Conservation (phyloP, 108 stramenopile genomes). For the Asterionellopsis glacialis region DNA sequence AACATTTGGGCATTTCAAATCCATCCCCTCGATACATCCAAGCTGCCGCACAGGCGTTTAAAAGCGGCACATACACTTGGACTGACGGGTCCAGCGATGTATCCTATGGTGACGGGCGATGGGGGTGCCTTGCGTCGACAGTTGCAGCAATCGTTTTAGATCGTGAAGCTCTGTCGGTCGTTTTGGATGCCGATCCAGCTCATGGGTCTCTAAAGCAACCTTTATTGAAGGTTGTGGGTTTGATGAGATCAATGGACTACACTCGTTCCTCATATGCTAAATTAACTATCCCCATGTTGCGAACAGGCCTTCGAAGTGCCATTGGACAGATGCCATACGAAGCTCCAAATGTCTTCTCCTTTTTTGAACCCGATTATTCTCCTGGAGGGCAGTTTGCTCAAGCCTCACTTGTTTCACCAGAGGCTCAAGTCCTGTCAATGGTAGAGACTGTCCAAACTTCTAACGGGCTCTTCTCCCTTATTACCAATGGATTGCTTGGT, state of each 20-base stretch:
- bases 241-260: constrained; percentile 57
- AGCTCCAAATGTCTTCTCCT: constrained; percentile 54
- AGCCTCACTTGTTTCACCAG: constrained; percentile 39
- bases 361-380: constrained; percentile 45
- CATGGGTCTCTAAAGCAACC: constrained; percentile 62
- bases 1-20: constrained; percentile 65
- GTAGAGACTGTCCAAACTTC: constrained; percentile 26
- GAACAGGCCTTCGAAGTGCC: background rate
- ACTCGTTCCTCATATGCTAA: background rate
- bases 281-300: constrained; percentile 10
- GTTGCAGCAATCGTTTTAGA: constrained; percentile 55
- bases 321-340: constrained; percentile 45
- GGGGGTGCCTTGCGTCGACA: constrained; percentile 54
- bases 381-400: constrained; percentile 33
- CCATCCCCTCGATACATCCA: constrained; percentile 54
- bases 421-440: constrained; percentile 31
- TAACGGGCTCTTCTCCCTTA: constrained; percentile 43
- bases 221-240: constrained; percentile 39
- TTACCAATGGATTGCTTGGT: constrained; percentile 50
- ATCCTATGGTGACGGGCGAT: constrained; percentile 38
- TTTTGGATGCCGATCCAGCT: constrained; percentile 51
- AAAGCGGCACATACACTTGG: constrained; percentile 35
- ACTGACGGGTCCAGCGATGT: background rate
- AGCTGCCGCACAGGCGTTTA: constrained; percentile 47
- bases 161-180: constrained; percentile 34